These are phyloP conservation scores for Xylaria castorea DNA, from an alignment of 495 filamentous ascomycete genomes.

Conservation along the genomic window DNA sequence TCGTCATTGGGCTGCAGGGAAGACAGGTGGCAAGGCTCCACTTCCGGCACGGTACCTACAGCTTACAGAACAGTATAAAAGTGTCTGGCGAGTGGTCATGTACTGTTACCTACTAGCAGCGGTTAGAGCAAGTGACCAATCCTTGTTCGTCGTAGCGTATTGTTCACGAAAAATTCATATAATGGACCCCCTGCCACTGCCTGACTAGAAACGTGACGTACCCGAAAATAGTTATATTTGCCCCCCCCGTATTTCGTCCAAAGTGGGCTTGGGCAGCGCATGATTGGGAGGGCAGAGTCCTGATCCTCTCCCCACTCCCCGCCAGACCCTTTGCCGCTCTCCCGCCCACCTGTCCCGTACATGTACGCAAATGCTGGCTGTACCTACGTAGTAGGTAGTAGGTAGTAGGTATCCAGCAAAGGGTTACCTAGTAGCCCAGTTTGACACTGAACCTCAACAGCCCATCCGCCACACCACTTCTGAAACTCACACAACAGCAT, in stretches of 20 bases:
- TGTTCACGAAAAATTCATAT: slow-evolving; percentile 17
- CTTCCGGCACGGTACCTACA: slow-evolving; percentile 14
- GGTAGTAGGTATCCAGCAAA: background rate
- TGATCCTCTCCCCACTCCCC: slow-evolving; percentile 18
- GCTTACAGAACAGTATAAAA: background rate
- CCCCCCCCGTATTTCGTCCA: slow-evolving; percentile 22
- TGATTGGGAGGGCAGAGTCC: slow-evolving; percentile 13
- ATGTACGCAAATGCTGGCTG: background rate
- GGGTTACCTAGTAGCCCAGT: slow-evolving; percentile 8
- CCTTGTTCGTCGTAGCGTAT: background rate
- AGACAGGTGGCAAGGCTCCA: slow-evolving; percentile 25
- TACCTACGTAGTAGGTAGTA: background rate
- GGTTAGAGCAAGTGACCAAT: slow-evolving; percentile 12
- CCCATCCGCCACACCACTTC: slow-evolving; percentile 12
- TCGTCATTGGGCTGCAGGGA: slow-evolving; percentile 18
- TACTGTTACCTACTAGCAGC: slow-evolving; percentile 12
- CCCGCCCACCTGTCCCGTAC: slow-evolving; percentile 18
- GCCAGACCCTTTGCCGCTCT: slow-evolving; percentile 27
- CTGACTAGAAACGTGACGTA: slow-evolving; percentile 20
- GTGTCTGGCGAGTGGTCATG: no score
- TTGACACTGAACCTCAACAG: slow-evolving; percentile 1
- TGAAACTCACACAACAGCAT: slow-evolving; percentile 30
- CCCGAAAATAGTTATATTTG: slow-evolving; percentile 25
- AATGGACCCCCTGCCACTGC: slow-evolving; percentile 13
- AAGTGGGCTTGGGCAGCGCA: slow-evolving; percentile 11